Evolutionary conservation across 73 alveolate genomes (phyloP).

Genomic region (Symbiodinium pilosum): DNA sequence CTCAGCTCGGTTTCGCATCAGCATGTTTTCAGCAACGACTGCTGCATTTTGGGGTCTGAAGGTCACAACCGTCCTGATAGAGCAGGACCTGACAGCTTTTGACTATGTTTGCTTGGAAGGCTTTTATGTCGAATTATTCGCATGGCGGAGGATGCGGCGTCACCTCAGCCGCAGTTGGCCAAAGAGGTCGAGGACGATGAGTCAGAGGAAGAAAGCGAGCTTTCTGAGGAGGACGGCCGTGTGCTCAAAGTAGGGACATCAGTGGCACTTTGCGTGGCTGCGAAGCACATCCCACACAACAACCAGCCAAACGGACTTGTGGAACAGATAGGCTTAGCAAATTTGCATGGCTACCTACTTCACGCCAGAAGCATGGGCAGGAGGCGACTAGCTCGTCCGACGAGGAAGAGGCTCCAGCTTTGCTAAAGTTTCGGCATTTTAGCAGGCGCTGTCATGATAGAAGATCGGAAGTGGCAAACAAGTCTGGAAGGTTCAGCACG

Average conservation of each 20-base stretch:
- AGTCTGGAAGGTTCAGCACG: background rate
- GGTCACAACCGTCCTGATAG: conserved; percentile 8
- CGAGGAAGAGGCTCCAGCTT: background rate
- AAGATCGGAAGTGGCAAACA: background rate
- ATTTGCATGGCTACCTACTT: background rate
- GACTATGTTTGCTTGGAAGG: background rate
- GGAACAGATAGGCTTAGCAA: background rate
- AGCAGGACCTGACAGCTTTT: background rate
- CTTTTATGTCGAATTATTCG: too few species aligned
- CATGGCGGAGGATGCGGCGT: background rate
- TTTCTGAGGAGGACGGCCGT: background rate
- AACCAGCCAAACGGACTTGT: background rate
- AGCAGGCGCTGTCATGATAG: background rate
- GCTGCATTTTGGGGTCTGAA: background rate
- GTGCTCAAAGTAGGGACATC: background rate
- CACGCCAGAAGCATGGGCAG: background rate
- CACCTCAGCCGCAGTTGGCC: background rate
- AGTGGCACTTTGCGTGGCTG: background rate
- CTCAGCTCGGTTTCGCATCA: background rate
- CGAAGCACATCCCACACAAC: background rate
- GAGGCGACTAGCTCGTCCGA: conserved; percentile 8
- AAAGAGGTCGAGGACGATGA: background rate
- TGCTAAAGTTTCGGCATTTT: background rate
- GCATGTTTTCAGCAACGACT: background rate
- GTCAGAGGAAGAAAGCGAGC: conserved; percentile 2